Conservation (phyloP, 108 stramenopile species). For the Nitzschia sp. region DNA sequence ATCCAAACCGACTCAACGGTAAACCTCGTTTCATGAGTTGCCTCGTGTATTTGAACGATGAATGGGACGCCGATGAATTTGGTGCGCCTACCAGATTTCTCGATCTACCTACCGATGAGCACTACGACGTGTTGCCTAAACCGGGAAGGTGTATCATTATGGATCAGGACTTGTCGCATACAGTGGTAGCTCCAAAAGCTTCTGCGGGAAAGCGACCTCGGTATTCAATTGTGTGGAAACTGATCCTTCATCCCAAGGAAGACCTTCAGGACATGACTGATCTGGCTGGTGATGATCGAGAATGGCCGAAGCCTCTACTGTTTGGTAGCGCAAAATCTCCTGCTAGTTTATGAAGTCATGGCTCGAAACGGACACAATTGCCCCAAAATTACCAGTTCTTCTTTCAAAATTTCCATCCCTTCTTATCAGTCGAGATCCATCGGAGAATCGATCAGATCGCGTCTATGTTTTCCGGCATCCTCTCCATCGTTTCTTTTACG, state of each 20-base stretch:
- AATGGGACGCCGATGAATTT: conserved; percentile 57
- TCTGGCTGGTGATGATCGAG: conserved; percentile 19
- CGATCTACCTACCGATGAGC: conserved; percentile 56
- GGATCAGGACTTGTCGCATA: conserved; percentile 70
- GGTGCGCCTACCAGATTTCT: conserved; percentile 69
- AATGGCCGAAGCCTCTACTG: not conserved
- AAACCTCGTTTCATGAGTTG: conserved; percentile 76
- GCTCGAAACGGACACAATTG: too few relatives aligned
- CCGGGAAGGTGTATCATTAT: conserved; percentile 65
- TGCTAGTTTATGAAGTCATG: too few relatives aligned
- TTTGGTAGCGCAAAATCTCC: too few relatives aligned
- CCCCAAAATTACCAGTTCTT: too few relatives aligned
- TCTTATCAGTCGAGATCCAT: too few relatives aligned
- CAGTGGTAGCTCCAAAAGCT: conserved; percentile 55
- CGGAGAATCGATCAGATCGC: too few relatives aligned
- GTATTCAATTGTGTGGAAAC: conserved; percentile 78
- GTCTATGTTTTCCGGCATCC: not conserved
- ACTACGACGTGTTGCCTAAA: conserved; percentile 39
- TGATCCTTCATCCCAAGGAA: conserved; percentile 62
- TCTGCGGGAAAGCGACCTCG: conserved; percentile 60
- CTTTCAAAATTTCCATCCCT: too few relatives aligned
- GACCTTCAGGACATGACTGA: conserved; percentile 53
- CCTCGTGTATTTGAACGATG: conserved; percentile 65
- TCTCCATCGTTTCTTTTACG: not conserved
- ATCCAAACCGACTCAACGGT: conserved; percentile 56